Evolutionary conservation across 73 alveolate species (phyloP), one percentile per base, ranked within the genome.

Genomic region (Paramecium sexaurelia): DNA sequence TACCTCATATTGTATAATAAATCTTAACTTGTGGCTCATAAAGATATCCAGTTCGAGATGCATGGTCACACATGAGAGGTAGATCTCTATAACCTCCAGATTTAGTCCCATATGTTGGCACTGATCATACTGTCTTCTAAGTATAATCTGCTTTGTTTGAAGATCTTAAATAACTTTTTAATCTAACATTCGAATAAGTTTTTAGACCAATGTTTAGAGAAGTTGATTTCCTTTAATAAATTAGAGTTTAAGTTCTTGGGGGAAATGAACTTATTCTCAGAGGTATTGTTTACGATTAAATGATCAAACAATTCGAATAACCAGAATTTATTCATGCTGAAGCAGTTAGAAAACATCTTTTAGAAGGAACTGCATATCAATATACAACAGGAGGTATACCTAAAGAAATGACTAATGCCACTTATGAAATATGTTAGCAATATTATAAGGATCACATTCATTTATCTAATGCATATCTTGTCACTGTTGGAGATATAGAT

Each of bases 301-400:
- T 51, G 29, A n/a, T 51, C 7, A n/a, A 51, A 51, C 29, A 51
- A 51, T n/a, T 51, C 15, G 29, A 15, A 19, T 51, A 51, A 51
- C 67, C 27, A 3, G 67, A 17, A 1, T 51, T 51, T 4, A 51
- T 51, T n/a, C 57, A 73, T 73, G 45, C 56, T n/a, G 87, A 73
- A n/a, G 57, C 57, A 32, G 37, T 73, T 1, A 36, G 87, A n/a
- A 73, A 73, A n/a, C 61, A 35, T 32, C 39, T 69, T 32, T 11
- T 73, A 37, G 29, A 73, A 32, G 87, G 87, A 27, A 29, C 55
- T 19, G 33, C 29, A 17, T 51, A 51, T 51, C 29, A 51, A 8
- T 69, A 69, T 32, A 27, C 85, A 8, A 29, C 43, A 27, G 57
- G 57, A 20, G 87, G 87, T 2, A 73, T 32, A 17, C 87, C 87